phyloP scores from a whole-genome alignment of 345 rosid species.

The Angophora floribunda region DNA sequence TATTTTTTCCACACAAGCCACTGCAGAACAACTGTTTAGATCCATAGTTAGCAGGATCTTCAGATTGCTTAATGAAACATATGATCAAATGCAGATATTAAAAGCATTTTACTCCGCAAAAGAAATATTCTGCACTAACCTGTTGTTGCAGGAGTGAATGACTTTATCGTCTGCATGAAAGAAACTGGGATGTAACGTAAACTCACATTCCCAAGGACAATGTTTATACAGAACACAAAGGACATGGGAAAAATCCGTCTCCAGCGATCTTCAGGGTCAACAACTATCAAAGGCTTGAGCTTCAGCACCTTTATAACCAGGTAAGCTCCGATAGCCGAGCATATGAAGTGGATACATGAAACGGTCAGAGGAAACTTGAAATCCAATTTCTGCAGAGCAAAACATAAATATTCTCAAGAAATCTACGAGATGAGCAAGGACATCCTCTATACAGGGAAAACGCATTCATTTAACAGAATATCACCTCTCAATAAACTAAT shows the following conservation, averaged over 20 bases:
- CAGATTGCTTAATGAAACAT: not conserved
- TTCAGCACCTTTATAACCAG: slow-evolving; percentile 78
- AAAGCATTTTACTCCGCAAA: not conserved
- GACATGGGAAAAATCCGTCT: slow-evolving; percentile 98
- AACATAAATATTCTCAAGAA: not conserved
- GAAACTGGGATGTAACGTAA: slow-evolving; percentile 95
- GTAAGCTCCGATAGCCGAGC: slow-evolving; percentile 96
- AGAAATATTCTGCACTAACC: slow-evolving; percentile 28
- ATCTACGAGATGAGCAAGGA: not conserved
- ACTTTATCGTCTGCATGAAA: slow-evolving; percentile 98
- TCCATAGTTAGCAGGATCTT: slow-evolving; percentile 11
- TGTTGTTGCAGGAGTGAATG: slow-evolving; percentile 99
- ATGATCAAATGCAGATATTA: not conserved
- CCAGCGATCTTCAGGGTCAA: slow-evolving; percentile 96
- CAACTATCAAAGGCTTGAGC: slow-evolving; percentile 78
- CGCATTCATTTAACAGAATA: not conserved
- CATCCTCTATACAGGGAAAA: not conserved
- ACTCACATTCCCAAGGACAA: slow-evolving; percentile 94
- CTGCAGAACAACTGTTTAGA: slow-evolving; percentile 78
- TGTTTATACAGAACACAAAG: slow-evolving; percentile 92
- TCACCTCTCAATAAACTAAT: not conserved
- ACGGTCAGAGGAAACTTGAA: slow-evolving; percentile 95
- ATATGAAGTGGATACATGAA: slow-evolving; percentile 92
- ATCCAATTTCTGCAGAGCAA: slow-evolving; percentile 65
- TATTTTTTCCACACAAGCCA: slow-evolving; percentile 96